Evolutionary conservation across 2,329 filamentous ascomycete genomes (phyloP), one percentile per base, ranked within the genome.

Genomic region (Botrytis pseudocinerea): DNA sequence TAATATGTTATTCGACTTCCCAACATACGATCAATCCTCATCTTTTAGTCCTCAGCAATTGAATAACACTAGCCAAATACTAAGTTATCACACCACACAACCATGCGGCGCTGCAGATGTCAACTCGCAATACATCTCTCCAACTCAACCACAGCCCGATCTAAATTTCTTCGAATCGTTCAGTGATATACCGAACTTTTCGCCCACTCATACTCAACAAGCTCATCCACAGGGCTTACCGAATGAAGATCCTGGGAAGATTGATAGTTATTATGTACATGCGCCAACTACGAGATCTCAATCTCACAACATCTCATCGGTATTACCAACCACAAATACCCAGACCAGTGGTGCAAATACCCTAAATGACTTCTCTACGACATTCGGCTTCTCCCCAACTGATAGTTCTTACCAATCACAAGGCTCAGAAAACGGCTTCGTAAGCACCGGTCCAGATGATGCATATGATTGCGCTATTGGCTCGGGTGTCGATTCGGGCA

Each of bases 21-120:
- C 76, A n/a, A 42, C 44, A 42, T 76, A 74, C 69, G 44, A 73
- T 64, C 73, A 75, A 68, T 74, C 73, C 51, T 74, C 74, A 28
- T 65, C 60, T 48, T 54, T 63, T n/a, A 71, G 32, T 32, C 57
- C 46, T n/a, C 70, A 71, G 18, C 22, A 28, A 71, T 25, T 44
- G 20, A 54, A 57, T 25, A 57, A 16, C 35, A 8, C 61, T 42
- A 28, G 28, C 28, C 22, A 66, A 28, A 4, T 66, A 14, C 28
- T 32, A 22, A 44, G n/a, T 40, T 46, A 28, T 22, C 25, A 71
- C 44, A 63, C 65, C 35, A 40, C 61, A 42, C 69, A 71, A 57
- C n/a, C 60, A 65, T 9, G 32, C 54, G 48, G 69, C n/a, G 48
- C 28, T 32, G 9, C 57, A 40, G 44, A 70, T 35, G 35, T 28